Percentiles rank a stretch among this genome's conserved stretches.
These are phyloP conservation scores for Camellia granthamiana DNA, from an alignment of 148 eudicot genomes.

Conservation along the genomic window DNA sequence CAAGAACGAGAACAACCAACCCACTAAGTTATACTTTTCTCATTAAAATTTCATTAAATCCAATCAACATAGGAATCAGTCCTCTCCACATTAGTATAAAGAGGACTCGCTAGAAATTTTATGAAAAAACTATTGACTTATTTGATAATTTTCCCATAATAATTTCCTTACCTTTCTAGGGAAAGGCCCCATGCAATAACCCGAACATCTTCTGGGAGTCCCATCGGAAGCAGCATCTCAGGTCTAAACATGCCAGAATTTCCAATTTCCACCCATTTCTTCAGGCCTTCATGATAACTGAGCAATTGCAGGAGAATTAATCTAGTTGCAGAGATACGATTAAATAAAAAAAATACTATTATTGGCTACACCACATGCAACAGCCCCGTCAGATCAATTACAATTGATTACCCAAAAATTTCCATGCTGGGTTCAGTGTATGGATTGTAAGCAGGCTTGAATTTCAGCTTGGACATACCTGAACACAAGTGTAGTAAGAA, in stretches of 20 bases:
- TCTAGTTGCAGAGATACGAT: neutral
- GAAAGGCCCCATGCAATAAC: slow-evolving; percentile 99
- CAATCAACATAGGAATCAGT: too few relatives aligned
- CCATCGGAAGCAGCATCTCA: slow-evolving; percentile 95
- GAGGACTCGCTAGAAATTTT: too few relatives aligned
- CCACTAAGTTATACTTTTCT: neutral
- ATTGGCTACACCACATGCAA: neutral
- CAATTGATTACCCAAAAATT: slow-evolving; percentile 64
- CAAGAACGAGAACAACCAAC: neutral
- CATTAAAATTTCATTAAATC: too few relatives aligned
- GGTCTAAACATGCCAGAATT: slow-evolving; percentile 98
- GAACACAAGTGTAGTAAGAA: slow-evolving; percentile 12
- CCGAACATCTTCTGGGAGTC: slow-evolving; percentile 90
- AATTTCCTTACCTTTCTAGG: slow-evolving; percentile 64
- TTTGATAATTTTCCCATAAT: neutral
- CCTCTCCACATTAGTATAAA: too few relatives aligned
- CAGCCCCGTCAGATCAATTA: neutral
- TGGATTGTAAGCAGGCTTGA: slow-evolving; percentile 22
- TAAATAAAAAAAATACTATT: neutral
- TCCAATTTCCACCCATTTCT: slow-evolving; percentile 92
- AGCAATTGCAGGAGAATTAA: slow-evolving; percentile 7
- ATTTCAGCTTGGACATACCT: slow-evolving; percentile 21
- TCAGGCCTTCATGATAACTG: slow-evolving; percentile 88
- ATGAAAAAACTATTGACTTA: too few relatives aligned
- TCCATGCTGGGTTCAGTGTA: slow-evolving; percentile 61